These are phyloP conservation scores for Forsythia viridissima DNA, from an alignment of 257 asterid species.

Conservation along the genomic window DNA sequence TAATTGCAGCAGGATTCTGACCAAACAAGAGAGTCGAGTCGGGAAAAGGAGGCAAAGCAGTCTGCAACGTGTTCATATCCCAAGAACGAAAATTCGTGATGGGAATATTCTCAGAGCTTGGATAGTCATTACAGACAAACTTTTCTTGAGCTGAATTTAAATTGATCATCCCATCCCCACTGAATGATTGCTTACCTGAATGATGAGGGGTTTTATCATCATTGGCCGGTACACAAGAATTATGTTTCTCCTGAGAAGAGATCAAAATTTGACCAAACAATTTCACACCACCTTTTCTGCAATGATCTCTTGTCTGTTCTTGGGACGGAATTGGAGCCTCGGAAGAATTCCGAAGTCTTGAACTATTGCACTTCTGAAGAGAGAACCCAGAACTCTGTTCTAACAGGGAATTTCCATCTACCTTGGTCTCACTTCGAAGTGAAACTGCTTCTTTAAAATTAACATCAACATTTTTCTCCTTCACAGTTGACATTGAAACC, in stretches of 20 bases:
- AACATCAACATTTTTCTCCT: constrained; percentile 43
- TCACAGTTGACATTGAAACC: constrained; percentile 43
- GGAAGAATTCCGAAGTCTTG: constrained; percentile 31
- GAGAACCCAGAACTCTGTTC: constrained; percentile 35
- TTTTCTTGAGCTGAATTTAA: constrained; percentile 47
- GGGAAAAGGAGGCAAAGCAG: constrained; percentile 54
- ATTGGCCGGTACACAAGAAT: constrained; percentile 26
- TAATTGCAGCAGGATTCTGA: constrained; percentile 76
- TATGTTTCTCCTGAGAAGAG: constrained; percentile 52
- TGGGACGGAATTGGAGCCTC: constrained; percentile 37
- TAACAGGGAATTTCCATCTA: constrained; percentile 34
- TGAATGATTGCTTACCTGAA: constrained; percentile 34
- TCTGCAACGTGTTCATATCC: constrained; percentile 50
- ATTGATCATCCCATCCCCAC: constrained; percentile 37
- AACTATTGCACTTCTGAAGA: constrained; percentile 54
- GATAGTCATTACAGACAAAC: constrained; percentile 38
- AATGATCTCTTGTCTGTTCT: constrained; percentile 33
- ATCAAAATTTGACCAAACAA: constrained; percentile 85
- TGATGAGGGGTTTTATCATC: constrained; percentile 35
- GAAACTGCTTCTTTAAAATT: constrained; percentile 37
- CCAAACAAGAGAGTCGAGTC: constrained; percentile 62
- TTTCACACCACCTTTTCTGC: constrained; percentile 74
- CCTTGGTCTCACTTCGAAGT: constrained; percentile 32
- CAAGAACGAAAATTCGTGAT: constrained; percentile 49
- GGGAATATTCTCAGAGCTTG: constrained; percentile 49